Evolutionary conservation across 352 stramenopile species (phyloP), one percentile per base, ranked within the genome.

Genomic region (Hyaloperonospora brassicae): DNA sequence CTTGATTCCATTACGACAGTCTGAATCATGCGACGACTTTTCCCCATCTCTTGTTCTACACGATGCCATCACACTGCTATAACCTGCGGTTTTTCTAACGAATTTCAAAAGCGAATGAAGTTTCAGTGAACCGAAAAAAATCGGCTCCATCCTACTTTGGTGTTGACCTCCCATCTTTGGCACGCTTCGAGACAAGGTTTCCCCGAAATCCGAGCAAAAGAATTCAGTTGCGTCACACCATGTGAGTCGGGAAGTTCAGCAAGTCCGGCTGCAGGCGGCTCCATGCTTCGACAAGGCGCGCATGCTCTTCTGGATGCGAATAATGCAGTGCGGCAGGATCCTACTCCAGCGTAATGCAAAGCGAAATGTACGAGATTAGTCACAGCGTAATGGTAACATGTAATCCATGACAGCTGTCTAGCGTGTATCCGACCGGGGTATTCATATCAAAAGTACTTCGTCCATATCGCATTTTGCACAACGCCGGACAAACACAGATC

Each of bases 211-310:
- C 4, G 8, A 34, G 27, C 27, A 8, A 34, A 8, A 34, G 8
- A 17, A 17, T 23, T 57, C 21, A 44, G 36, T 35, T 2, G 21
- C 24, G 51, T 65, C 27, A 73, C 36, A 72, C 68, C 47, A 64
- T 59, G 38, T 65, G 68, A 31, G 60, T 58, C 40, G 61, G 59
- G 49, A 76, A 68, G 39, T 42, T 70, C 39, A 91, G 66, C 50
- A 91, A 61, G 46, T 89, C 77, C 3, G 81, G 81, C 46, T 91
- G 85, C 57, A 87, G 72, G 17, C 71, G 68, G 41, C 67, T 68
- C 81, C 81, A 91, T 8, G 79, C 71, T 23, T 80, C 73, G 31
- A 91, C 72, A 24, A 91, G 68, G n/a, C 76, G 75, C 44, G 62
- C 69, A 51, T 91, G 72, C 49, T 89, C 79, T 21, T 86, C 70